phyloP scores from a whole-genome alignment of 345 rosid species.

The Laguncularia racemosa region DNA sequence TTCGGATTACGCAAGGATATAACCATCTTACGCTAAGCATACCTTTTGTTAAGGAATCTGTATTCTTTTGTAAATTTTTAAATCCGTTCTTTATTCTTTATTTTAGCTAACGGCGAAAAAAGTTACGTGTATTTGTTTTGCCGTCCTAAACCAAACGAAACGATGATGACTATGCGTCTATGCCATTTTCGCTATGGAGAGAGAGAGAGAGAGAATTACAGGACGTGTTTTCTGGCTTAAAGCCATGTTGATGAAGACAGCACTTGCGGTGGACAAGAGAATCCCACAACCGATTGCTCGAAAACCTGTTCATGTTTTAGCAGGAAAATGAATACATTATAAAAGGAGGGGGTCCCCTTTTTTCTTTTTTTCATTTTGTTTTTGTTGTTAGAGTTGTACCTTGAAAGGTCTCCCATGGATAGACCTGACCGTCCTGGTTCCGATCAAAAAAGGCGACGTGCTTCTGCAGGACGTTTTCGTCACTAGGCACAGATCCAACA shows the following conservation, averaged over 20 bases:
- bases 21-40: too few relatives aligned
- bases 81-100: too few relatives aligned
- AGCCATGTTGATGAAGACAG: constrained; percentile 34
- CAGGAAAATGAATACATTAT: background rate
- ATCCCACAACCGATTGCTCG: constrained; percentile 52
- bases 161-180: too few relatives aligned
- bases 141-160: too few relatives aligned
- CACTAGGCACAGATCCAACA: background rate
- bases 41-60: too few relatives aligned
- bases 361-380: too few relatives aligned
- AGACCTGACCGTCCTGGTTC: constrained; percentile 65
- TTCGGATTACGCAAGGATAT: too few relatives aligned
- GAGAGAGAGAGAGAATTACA: constrained; percentile 21
- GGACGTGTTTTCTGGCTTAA: constrained; percentile 59
- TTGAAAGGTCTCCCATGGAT: constrained; percentile 74
- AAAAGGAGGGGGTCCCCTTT: background rate
- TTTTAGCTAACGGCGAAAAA: too few relatives aligned
- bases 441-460: constrained; percentile 80
- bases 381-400: too few relatives aligned
- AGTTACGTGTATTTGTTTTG: too few relatives aligned
- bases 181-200: background rate
- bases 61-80: too few relatives aligned
- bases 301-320: constrained; percentile 27
- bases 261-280: constrained; percentile 18
- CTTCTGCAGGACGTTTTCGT: constrained; percentile 36